Percentiles rank a stretch among this genome's conserved stretches.
Evolutionary conservation across 129 eudicot genomes (phyloP).

Genomic region (Scalesia atractyloides): DNA sequence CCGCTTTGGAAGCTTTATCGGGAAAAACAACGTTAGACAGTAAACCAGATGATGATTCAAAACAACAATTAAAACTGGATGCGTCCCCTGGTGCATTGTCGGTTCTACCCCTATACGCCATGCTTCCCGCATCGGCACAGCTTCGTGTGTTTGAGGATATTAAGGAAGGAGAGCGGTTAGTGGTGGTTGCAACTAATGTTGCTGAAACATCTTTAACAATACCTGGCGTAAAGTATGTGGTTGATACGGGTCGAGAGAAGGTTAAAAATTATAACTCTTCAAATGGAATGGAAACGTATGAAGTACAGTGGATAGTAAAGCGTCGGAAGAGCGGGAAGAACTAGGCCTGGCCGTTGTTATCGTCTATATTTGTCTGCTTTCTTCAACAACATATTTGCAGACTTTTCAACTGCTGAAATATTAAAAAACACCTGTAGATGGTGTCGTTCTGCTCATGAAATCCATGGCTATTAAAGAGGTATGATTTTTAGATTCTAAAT

Average conservation of each 20-base stretch:
- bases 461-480: slow-evolving; percentile 93
- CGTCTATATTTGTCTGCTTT: slow-evolving; percentile 91
- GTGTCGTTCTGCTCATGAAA: slow-evolving; percentile 90
- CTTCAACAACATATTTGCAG: slow-evolving; percentile 60
- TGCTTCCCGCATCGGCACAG: slow-evolving; percentile 95
- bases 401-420: slow-evolving; percentile 77
- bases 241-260: slow-evolving; percentile 94
- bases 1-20: slow-evolving; percentile 80
- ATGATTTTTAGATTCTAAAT: not conserved
- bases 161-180: slow-evolving; percentile 76
- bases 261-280: slow-evolving; percentile 71
- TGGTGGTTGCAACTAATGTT: slow-evolving; percentile 96
- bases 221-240: slow-evolving; percentile 93
- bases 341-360: slow-evolving; percentile 95
- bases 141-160: slow-evolving; percentile 84
- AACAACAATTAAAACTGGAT: slow-evolving; percentile 24
- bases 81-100: slow-evolving; percentile 47
- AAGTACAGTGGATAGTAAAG: slow-evolving; percentile 96
- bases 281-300: slow-evolving; percentile 85
- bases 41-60: slow-evolving; percentile 23
- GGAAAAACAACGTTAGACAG: slow-evolving; percentile 32
- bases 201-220: slow-evolving; percentile 97
- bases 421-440: slow-evolving; percentile 89
- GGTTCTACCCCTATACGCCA: slow-evolving; percentile 90
- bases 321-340: slow-evolving; percentile 99